Conservation (phyloP, 257 asterid genomes). For the Mentha longifolia region DNA sequence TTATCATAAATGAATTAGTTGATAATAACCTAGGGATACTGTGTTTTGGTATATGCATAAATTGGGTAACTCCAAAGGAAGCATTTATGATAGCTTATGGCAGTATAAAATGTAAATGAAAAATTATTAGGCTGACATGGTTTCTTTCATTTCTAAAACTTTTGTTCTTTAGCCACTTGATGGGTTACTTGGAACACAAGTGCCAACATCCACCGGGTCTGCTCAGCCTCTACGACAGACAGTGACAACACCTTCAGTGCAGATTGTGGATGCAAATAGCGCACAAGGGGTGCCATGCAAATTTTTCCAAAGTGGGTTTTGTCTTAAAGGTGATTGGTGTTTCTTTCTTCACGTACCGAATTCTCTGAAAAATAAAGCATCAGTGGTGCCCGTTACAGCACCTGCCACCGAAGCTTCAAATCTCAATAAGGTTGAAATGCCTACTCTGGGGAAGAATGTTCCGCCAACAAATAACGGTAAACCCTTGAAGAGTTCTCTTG, state of each 20-base stretch:
- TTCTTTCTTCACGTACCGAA: constrained; percentile 49
- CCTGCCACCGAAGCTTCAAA: constrained; percentile 31
- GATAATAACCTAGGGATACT: not conserved
- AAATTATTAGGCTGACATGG: not conserved
- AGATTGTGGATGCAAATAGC: constrained; percentile 35
- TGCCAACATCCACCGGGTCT: constrained; percentile 41
- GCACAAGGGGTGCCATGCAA: constrained; percentile 54
- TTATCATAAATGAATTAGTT: not conserved
- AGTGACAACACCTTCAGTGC: constrained; percentile 35
- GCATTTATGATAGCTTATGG: not conserved
- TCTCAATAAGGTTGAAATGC: constrained; percentile 27
- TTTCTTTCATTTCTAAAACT: not conserved
- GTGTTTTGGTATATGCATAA: not conserved
- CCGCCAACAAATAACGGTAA: constrained; percentile 34
- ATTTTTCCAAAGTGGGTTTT: constrained; percentile 54
- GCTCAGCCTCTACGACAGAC: constrained; percentile 37
- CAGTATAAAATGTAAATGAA: not conserved
- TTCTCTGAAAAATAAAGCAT: constrained; percentile 39
- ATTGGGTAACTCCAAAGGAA: not conserved
- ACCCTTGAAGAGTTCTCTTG: constrained; percentile 28
- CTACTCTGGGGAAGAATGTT: constrained; percentile 34
- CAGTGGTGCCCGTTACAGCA: constrained; percentile 30
- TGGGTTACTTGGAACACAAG: constrained; percentile 47
- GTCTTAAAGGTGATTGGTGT: constrained; percentile 64
- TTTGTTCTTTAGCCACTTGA: constrained; percentile 57